Evolutionary conservation across 148 eudicot genomes (phyloP), one percentile per base, ranked within the genome.

Genomic region (Diospyros lotus): DNA sequence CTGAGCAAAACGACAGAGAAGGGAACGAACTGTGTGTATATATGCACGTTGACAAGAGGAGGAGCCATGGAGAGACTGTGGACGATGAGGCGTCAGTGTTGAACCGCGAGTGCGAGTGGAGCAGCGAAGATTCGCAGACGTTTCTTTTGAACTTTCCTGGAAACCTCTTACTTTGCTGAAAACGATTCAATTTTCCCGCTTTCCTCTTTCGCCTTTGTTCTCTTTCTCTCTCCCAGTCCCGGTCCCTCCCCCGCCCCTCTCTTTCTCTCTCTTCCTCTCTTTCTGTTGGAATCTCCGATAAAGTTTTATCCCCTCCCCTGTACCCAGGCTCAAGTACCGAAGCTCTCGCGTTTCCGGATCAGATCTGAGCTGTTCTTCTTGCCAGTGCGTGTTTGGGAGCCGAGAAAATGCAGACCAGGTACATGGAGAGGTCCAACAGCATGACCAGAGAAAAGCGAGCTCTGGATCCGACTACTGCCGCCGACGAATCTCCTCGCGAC

Each of bases 341-440:
- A 67, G 18, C 14, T 10, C 4, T 12, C 2, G 73, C 1, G 40
- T 28, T 59, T 44, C 5, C 74, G 51, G 75, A 77, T 86, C 74
- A 44, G 84, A 79, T 69, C 80, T 63, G 73, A n/a, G 13, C 65
- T 71, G 63, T 61, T 53, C 5, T 42, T 28, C 46, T 44, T 12
- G 56, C 45, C 1, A 1, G 8, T 41, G 75, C 5, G 39, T 59
- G 46, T 73, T 82, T 67, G 71, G 65, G 28, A 62, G 73, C 67
- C 43, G 63, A 66, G 58, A 80, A 79, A 80, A 94, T 92, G 97
- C 91, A 92, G 66, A 86, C 87, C 15, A 89, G 93, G 82, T 88
- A 80, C 53, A 94, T 89, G 95, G 93, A 90, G 77, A 82, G 89
- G 84, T 81, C 95, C 9, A 90, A 84, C 73, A 87, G 90, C 78